Conservation (phyloP, 148 eudicot genomes). For the Vaccinium macrocarpon region DNA sequence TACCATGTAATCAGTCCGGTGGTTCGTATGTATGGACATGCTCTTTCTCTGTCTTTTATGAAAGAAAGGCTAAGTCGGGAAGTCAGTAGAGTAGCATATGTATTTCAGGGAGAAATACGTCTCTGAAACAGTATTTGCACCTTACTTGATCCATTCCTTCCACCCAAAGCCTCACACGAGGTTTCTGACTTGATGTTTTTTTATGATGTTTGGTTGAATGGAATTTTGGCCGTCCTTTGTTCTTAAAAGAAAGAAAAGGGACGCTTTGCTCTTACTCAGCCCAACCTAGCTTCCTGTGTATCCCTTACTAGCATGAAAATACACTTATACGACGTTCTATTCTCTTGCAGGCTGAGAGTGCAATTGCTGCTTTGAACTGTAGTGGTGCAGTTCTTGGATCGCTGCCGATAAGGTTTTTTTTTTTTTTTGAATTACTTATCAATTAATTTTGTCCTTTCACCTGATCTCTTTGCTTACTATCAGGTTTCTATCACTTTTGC, state of each 20-base stretch:
- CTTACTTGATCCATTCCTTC: background rate
- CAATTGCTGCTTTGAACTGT: conserved; percentile 71
- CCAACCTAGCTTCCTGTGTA: too few species aligned
- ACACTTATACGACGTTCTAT: background rate
- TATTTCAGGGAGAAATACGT: background rate
- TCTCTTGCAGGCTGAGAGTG: conserved; percentile 71
- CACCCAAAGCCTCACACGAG: background rate
- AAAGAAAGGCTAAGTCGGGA: too few species aligned
- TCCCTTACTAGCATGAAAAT: too few species aligned
- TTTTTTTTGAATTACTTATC: background rate
- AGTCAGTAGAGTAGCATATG: background rate
- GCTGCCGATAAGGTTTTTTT: conserved; percentile 60
- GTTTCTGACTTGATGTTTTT: too few species aligned
- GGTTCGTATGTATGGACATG: background rate
- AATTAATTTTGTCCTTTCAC: background rate
- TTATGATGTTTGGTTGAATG: too few species aligned
- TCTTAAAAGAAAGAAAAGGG: too few species aligned
- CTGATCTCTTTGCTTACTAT: background rate
- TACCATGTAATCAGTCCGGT: background rate
- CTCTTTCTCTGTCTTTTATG: too few species aligned
- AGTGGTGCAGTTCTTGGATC: conserved; percentile 66
- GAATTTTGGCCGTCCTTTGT: too few species aligned
- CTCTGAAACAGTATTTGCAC: background rate
- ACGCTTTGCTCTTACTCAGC: too few species aligned
- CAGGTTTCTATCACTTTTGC: too few species aligned